Percentiles rank a stretch among this genome's conserved stretches.
phyloP scores from a whole-genome alignment of 148 eudicot species.

The Heliamphora exappendiculata region DNA sequence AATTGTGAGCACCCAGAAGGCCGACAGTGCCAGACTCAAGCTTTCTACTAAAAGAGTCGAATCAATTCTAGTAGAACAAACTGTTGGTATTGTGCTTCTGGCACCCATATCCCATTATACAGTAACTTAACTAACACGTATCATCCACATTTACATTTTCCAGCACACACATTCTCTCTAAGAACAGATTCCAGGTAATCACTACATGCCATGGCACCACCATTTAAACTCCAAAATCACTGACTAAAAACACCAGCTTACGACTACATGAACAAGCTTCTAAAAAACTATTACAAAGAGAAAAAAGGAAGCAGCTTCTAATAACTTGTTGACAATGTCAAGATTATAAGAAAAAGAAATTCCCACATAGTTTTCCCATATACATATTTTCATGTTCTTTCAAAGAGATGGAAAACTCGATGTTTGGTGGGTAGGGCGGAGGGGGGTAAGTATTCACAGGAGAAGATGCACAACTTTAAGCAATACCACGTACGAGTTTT shows the following conservation, averaged over 20 bases:
- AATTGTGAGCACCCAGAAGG: not conserved
- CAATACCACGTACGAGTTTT: not conserved
- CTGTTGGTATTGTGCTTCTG: not conserved
- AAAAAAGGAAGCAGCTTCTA: too few relatives aligned
- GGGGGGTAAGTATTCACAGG: not conserved
- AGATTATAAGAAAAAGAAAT: not conserved
- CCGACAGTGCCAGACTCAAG: too few relatives aligned
- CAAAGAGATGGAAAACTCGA: not conserved
- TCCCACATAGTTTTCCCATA: not conserved
- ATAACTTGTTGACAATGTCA: not conserved
- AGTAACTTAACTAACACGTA: too few relatives aligned
- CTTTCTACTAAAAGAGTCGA: not conserved
- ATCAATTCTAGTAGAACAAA: not conserved
- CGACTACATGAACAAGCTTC: not conserved
- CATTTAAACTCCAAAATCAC: not conserved
- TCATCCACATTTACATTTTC: too few relatives aligned
- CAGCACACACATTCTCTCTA: not conserved
- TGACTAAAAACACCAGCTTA: not conserved
- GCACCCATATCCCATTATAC: too few relatives aligned
- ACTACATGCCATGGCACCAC: not conserved
- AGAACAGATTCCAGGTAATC: not conserved
- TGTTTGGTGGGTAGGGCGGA: not conserved
- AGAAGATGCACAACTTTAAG: not conserved
- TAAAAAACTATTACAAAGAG: too few relatives aligned
- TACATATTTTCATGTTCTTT: constrained; percentile 5